Percentiles rank a stretch among this genome's conserved stretches.
Evolutionary conservation across 2,329 filamentous ascomycete genomes (phyloP).

Genomic region (Phialophora tarda): DNA sequence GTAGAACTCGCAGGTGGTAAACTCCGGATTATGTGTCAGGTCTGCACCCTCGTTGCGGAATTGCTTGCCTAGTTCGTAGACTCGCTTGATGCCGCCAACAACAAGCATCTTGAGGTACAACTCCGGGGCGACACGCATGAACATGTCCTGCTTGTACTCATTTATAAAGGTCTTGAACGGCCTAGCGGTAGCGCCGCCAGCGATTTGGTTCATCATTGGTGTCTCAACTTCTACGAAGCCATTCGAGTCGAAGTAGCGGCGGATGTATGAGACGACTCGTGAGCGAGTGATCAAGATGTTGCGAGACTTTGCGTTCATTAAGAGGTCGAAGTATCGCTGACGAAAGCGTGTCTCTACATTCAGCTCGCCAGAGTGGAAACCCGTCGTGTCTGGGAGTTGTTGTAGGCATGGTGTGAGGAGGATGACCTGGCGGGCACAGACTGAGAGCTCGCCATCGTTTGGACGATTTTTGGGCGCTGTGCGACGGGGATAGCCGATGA

Average conservation of each 20-base stretch:
- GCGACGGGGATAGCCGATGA: slow-evolving; percentile 80
- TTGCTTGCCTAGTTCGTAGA: slow-evolving; percentile 94
- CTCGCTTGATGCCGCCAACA: slow-evolving; percentile 89
- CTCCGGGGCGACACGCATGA: slow-evolving; percentile 92
- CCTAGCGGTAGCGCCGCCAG: slow-evolving; percentile 92
- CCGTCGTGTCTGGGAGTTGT: slow-evolving; percentile 72
- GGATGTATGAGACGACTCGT: slow-evolving; percentile 87
- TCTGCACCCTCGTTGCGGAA: slow-evolving; percentile 95
- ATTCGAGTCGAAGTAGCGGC: slow-evolving; percentile 82
- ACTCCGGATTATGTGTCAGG: slow-evolving; percentile 96
- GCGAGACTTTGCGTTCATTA: slow-evolving; percentile 90
- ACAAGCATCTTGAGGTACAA: slow-evolving; percentile 96
- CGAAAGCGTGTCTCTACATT: slow-evolving; percentile 92
- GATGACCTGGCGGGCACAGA: slow-evolving; percentile 85
- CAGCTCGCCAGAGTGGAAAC: slow-evolving; percentile 87
- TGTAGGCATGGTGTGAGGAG: slow-evolving; percentile 91
- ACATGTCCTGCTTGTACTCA: slow-evolving; percentile 91
- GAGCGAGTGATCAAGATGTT: slow-evolving; percentile 83
- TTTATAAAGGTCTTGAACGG: slow-evolving; percentile 97
- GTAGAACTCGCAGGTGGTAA: slow-evolving; percentile 98
- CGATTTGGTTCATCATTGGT: slow-evolving; percentile 95
- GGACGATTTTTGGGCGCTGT: slow-evolving; percentile 88
- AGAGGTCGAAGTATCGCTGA: slow-evolving; percentile 91
- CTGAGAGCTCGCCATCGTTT: slow-evolving; percentile 83
- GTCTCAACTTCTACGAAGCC: slow-evolving; percentile 96